Evolutionary conservation across 164 flowering plant genomes (phyloP).

Genomic region (Berberis vulgaris): DNA sequence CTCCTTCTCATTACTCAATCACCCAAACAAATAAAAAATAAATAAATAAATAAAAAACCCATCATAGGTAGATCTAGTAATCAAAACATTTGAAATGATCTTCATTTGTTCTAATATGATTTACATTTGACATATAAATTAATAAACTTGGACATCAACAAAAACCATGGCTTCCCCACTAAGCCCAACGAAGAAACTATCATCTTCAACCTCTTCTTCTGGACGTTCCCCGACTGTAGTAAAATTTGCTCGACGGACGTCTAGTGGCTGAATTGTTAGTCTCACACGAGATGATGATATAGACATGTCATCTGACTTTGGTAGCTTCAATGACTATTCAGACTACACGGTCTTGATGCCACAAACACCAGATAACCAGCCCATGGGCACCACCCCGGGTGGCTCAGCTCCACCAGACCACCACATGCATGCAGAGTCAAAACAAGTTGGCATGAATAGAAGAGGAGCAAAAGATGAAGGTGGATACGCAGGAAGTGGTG

Average conservation of each 20-base stretch:
- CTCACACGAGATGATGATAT: conserved; percentile 74
- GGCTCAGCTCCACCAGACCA: background rate
- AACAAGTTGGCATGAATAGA: background rate
- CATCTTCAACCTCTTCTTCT: conserved; percentile 14
- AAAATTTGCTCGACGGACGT: conserved; percentile 60
- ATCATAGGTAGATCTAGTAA: too few relatives aligned
- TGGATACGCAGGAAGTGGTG: background rate
- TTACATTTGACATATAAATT: too few relatives aligned
- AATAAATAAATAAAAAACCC: too few relatives aligned
- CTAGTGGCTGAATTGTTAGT: conserved; percentile 70
- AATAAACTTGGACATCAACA: too few relatives aligned
- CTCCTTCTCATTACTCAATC: too few relatives aligned
- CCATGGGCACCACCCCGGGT: conserved; percentile 13
- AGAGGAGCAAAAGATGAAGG: conserved; percentile 1
- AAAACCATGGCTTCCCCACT: background rate
- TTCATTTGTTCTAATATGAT: too few relatives aligned
- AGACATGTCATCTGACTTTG: conserved; percentile 43
- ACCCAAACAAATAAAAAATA: too few relatives aligned
- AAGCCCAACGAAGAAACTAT: background rate
- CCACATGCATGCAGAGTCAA: background rate
- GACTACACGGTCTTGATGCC: conserved; percentile 90
- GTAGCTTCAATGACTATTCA: conserved; percentile 42
- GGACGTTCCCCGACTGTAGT: conserved; percentile 55
- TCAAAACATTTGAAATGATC: too few relatives aligned
- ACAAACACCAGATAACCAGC: conserved; percentile 92